Conservation (phyloP, 179 eudicot genomes). For the Beta macrorhiza region DNA sequence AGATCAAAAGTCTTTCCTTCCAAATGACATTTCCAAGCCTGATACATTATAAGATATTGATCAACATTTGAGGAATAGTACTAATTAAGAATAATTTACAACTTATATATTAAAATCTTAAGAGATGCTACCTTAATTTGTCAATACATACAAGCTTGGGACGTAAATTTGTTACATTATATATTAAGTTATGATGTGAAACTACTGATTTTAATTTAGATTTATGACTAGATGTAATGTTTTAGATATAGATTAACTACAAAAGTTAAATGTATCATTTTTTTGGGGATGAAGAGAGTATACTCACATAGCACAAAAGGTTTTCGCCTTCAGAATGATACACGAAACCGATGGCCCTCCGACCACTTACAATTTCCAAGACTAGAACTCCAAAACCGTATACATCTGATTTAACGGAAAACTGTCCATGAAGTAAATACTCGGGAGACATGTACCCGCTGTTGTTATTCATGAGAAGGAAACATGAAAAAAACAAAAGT, state of each 20-base stretch:
- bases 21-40: constrained; percentile 34
- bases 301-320: constrained; percentile 33
- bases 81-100: background rate
- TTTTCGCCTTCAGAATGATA: constrained; percentile 24
- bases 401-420: constrained; percentile 33
- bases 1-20: constrained; percentile 7
- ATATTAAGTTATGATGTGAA: background rate
- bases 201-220: too few relatives aligned
- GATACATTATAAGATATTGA: background rate
- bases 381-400: constrained; percentile 33
- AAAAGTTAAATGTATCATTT: too few relatives aligned
- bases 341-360: constrained; percentile 2
- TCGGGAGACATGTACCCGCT: constrained; percentile 41
- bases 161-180: too few relatives aligned
- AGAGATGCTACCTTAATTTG: background rate
- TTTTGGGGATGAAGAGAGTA: too few relatives aligned
- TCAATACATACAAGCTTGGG: too few relatives aligned
- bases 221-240: too few relatives aligned
- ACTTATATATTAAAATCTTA: background rate
- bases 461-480: constrained; percentile 2
- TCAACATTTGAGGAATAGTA: background rate
- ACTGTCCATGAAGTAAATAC: constrained; percentile 35
- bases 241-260: too few relatives aligned
- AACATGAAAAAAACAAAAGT: background rate
- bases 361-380: constrained; percentile 31